These are phyloP conservation scores for Microascus cirrosus DNA, from an alignment of 2,329 filamentous ascomycete genomes.

Conservation along the genomic window DNA sequence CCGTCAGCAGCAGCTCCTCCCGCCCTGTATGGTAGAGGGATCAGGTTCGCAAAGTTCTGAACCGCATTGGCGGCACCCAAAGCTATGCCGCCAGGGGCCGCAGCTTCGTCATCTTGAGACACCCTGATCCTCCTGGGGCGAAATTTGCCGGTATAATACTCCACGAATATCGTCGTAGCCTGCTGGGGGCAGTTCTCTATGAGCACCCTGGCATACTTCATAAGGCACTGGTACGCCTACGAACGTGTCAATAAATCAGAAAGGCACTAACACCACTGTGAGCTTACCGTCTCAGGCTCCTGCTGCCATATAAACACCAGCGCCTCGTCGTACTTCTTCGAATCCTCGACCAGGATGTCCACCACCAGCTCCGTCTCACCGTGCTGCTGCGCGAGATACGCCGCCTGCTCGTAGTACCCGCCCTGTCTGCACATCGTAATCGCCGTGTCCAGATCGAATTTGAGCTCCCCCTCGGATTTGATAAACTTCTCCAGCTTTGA, in stretches of 20 bases:
- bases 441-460: conserved; percentile 93
- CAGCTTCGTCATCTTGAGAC: background rate
- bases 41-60: conserved; percentile 72
- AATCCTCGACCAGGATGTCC: conserved; percentile 91
- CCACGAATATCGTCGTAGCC: conserved; percentile 80
- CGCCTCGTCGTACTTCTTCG: conserved; percentile 79
- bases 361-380: conserved; percentile 89
- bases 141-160: conserved; percentile 87
- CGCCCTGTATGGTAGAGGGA: conserved; percentile 80
- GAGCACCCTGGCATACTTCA: conserved; percentile 90
- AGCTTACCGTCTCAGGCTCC: conserved; percentile 61
- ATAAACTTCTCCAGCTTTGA: conserved; percentile 95
- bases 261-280: fast-evolving
- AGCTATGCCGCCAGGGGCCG: conserved; percentile 6
- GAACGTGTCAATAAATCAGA: background rate
- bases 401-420: conserved; percentile 92
- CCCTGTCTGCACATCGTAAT: conserved; percentile 97
- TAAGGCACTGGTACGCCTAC: conserved; percentile 74
- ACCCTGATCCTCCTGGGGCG: conserved; percentile 45
- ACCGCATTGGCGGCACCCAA: conserved; percentile 62
- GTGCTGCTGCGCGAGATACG: conserved; percentile 88
- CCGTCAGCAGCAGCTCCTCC: conserved; percentile 44
- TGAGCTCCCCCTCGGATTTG: conserved; percentile 85
- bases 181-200: conserved; percentile 76
- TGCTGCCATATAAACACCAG: conserved; percentile 85